phyloP scores from a whole-genome alignment of 176 grass and related monocot species.

The Avena eriantha region DNA sequence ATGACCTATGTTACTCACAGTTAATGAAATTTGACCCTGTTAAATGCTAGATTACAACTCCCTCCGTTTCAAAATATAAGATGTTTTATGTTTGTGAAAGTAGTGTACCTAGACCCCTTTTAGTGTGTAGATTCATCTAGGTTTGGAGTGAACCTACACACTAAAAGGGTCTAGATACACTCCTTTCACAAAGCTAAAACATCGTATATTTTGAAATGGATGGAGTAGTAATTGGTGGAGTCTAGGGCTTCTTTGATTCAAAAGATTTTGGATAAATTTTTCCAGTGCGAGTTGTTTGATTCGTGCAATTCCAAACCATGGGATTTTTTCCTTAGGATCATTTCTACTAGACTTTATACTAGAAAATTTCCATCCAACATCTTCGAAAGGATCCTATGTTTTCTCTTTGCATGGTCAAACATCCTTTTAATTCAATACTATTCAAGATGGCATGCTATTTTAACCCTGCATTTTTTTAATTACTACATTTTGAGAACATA shows the following conservation, averaged over 20 bases:
- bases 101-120: no score
- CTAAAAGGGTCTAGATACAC: no score
- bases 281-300: neutral
- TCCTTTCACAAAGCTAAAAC: no score
- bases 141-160: no score
- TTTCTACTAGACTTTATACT: neutral
- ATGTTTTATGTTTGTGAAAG: no score
- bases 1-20: conserved; percentile 19
- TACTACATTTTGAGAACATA: neutral
- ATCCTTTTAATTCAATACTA: no score
- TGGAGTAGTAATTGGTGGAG: neutral
- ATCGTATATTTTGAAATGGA: no score
- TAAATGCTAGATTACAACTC: neutral
- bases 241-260: neutral
- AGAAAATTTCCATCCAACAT: neutral
- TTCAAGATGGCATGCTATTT: no score
- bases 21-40: neutral
- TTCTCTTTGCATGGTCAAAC: neutral
- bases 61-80: no score
- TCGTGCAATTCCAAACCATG: neutral
- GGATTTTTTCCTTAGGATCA: neutral
- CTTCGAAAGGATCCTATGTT: neutral
- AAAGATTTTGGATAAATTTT: neutral
- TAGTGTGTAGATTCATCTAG: no score
- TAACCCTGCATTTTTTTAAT: neutral